phyloP scores from a whole-genome alignment of 306 rosid species.

The Oemleria cerasiformis region DNA sequence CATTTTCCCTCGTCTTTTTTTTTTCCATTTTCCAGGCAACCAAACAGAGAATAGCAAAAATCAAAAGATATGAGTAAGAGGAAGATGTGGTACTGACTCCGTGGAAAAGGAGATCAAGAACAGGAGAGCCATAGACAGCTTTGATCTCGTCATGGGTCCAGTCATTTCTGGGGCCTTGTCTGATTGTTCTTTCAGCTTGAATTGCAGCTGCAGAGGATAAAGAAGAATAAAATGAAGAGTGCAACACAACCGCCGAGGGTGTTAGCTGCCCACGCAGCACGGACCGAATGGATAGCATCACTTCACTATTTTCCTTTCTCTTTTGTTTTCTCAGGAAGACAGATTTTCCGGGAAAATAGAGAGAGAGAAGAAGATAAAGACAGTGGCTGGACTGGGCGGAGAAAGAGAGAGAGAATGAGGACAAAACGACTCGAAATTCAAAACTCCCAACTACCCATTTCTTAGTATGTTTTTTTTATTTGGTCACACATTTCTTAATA shows the following conservation, averaged over 20 bases:
- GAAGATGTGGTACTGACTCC: slow-evolving; percentile 49
- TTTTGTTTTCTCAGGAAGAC: slow-evolving; percentile 14
- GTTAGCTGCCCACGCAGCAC: slow-evolving; percentile 5
- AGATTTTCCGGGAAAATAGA: neutral
- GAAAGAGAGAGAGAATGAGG: neutral
- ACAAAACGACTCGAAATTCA: neutral
- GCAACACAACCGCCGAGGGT: slow-evolving; percentile 27
- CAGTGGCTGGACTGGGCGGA: neutral
- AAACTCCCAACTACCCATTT: neutral
- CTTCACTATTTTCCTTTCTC: neutral
- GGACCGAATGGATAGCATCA: slow-evolving; percentile 21
- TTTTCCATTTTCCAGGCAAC: slow-evolving; percentile 17
- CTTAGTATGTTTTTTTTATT: no score
- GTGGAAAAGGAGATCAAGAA: slow-evolving; percentile 94
- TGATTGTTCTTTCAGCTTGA: slow-evolving; percentile 63
- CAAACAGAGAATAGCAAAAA: slow-evolving; percentile 6
- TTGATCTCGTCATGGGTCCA: slow-evolving; percentile 72
- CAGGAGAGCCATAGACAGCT: slow-evolving; percentile 69
- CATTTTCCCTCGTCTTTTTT: neutral
- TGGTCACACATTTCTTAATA: no score
- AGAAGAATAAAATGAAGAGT: slow-evolving; percentile 32
- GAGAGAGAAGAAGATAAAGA: neutral
- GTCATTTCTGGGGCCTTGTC: slow-evolving; percentile 68
- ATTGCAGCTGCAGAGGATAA: slow-evolving; percentile 66
- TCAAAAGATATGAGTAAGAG: neutral